A percentile compares a stretch with the other conserved stretches of the same genome.
Evolutionary conservation across 139 green algal species (phyloP).

Genomic region (Closterium sp.): DNA sequence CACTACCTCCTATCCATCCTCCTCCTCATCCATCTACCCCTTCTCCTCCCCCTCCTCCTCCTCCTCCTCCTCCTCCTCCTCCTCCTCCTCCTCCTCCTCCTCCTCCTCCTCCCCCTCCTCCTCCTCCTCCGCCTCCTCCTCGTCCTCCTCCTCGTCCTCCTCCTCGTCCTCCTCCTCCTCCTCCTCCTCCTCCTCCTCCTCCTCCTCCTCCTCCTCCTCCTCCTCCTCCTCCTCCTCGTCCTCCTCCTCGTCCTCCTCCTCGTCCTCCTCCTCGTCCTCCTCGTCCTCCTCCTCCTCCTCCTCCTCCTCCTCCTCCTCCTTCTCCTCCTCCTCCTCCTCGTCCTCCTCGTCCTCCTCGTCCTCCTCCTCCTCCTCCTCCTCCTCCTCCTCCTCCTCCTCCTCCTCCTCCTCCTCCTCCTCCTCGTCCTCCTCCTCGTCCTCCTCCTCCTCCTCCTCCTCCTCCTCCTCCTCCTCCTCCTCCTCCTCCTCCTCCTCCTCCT

Average conservation of each 20-base stretch:
- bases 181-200: constrained; percentile 31
- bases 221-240: neutral
- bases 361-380: neutral
- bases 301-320: constrained; percentile 28
- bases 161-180: constrained; percentile 20
- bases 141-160: constrained; percentile 23
- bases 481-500: constrained; percentile 9
- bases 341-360: constrained; percentile 32
- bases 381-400: constrained; percentile 1
- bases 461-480: neutral
- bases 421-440: constrained; percentile 27
- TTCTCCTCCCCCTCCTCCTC: too few relatives aligned
- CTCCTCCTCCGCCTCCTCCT: too few relatives aligned
- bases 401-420: constrained; percentile 28
- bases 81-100: too few relatives aligned
- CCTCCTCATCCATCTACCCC: too few relatives aligned
- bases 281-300: neutral
- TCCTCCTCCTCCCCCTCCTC: constrained; percentile 19
- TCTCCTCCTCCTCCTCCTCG: constrained; percentile 26
- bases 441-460: constrained; percentile 26
- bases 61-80: too few relatives aligned
- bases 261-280: constrained; percentile 7
- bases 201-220: constrained; percentile 19
- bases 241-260: constrained; percentile 1
- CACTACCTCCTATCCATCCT: too few relatives aligned